Base-by-base conservation (phyloP, 768 basidiomycete genomes). In the Vararia minispora region DNA sequence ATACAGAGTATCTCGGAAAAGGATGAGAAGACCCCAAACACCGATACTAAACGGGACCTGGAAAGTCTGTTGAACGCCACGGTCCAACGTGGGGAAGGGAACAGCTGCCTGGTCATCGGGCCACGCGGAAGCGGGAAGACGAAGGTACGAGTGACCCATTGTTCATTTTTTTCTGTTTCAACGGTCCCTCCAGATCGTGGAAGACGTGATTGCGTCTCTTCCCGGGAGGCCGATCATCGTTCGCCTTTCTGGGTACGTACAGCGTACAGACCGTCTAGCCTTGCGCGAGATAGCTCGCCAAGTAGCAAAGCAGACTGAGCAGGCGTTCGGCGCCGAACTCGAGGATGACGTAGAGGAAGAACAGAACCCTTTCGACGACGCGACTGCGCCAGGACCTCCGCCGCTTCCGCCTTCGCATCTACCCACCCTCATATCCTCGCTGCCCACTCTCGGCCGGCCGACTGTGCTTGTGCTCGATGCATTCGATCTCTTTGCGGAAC, bases 401-500 rank as follows among this genome's bases (percentile, higher is more conserved):
- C 58, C 83, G 3, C 76, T 79, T 2, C 73, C 82, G 1, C 62
- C 81, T 10, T 68, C 83, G 3, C 79, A 85, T 45, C 68, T 89
- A 17, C 79, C 83, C 12, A 67, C 76, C 10, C 60, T 90, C 40
- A 78, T 90, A 44, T 76, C 82, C 11, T 58, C 82, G 16, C 66
- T 95, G 1, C 79, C 88, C 3, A 84, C 85, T 1, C 72, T 92
- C 3, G 63, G 76, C 9, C 78, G 79, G n/a, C 77, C 87, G 2
- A 79, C 83, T 1, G 55, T 98, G 33, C 68, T 98, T 26, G 60
- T 97, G 28, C 68, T 98, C 1, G 95, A 99, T 49, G 80, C 80
- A 6, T 92, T 98, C 57, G 95, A 99, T 55, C 69, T 91, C 20
- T 99, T 98, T 57, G 80, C 89, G 2, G 70, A 79, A 12, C 91